Base-by-base conservation (phyloP, 495 filamentous ascomycete species). In the Parmelia sp. region DNA sequence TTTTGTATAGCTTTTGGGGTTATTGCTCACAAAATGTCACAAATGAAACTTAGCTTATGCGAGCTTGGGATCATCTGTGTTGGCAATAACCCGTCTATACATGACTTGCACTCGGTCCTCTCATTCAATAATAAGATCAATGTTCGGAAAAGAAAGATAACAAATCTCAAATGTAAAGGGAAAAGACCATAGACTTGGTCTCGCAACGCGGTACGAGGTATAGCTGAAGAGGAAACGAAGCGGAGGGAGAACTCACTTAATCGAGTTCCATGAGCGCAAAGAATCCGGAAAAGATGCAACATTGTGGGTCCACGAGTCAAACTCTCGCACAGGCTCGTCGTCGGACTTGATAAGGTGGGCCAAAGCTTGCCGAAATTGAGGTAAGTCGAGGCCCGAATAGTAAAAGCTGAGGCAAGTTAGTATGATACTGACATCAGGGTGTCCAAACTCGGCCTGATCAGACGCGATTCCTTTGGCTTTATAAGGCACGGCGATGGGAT, bases 351-450 rank as follows among this genome's bases (percentile, higher is more conserved):
- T 49, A 0, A 91, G 76, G 44, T 78, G 75, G 3, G 72, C 68
- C 7, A 91, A 79, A 1, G 77, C 72, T 6, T 69, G 57, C 9
- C 73, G 74, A 0, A 91, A 70, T 9, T 91, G 80, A 0, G 79
- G 72, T 49, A 83, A 71, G 0, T 51, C 67, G 0, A 92, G 77
- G 4, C 88, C 88, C 0, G 74, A 72, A 61, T 90, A 88, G 68
- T 91, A 91, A 70, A 89, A 91, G 40, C 77, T 82, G 4, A 91
- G 71, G 31, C 76, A 87, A 0, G 89, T 90, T n/a, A 92, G 69
- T 9, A 85, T 63, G 27, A 91, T 86, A 39, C 80, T 77, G 0
- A 86, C 83, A 69, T 92, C 88, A 0, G 88, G 88, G 66, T 92
- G 88, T 42, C 87, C 86, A 71, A 88, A 91, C 66, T 92, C 89